phyloP scores from a whole-genome alignment of 1,284 basidiomycete species.

The Ganoderma sp. region DNA sequence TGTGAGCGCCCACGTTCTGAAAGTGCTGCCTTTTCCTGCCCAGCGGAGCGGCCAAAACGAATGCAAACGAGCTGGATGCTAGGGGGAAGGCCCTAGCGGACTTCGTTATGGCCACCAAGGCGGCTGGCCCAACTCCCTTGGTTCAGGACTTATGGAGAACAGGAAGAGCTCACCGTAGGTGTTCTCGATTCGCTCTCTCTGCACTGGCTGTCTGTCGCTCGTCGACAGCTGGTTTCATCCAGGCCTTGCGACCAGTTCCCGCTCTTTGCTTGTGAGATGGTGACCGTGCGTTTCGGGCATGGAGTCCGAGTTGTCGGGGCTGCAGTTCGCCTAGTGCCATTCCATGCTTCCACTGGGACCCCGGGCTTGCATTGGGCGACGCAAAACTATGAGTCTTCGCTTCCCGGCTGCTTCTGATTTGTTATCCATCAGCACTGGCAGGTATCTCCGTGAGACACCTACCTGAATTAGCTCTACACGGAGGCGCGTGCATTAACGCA shows the following conservation, averaged over 20 bases:
- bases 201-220: not conserved
- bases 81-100: not conserved
- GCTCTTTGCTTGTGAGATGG: not conserved
- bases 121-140: not conserved
- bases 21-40: not conserved
- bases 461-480: constrained; percentile 14
- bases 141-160: not conserved
- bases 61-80: not conserved
- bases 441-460: constrained; percentile 13
- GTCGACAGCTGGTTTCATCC: not conserved
- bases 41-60: not conserved
- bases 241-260: not conserved
- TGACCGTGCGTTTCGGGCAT: not conserved
- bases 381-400: not conserved
- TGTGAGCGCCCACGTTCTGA: not conserved
- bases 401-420: constrained; percentile 6
- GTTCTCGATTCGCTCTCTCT: not conserved
- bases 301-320: not conserved
- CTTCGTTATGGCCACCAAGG: not conserved
- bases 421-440: not conserved
- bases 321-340: not conserved
- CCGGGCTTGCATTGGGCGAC: not conserved
- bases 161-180: not conserved
- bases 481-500: constrained; percentile 15
- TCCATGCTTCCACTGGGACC: not conserved